Evolutionary conservation across 768 basidiomycete species (phyloP), one percentile per base, ranked within the genome.

Genomic region (Termitomyces sp.): DNA sequence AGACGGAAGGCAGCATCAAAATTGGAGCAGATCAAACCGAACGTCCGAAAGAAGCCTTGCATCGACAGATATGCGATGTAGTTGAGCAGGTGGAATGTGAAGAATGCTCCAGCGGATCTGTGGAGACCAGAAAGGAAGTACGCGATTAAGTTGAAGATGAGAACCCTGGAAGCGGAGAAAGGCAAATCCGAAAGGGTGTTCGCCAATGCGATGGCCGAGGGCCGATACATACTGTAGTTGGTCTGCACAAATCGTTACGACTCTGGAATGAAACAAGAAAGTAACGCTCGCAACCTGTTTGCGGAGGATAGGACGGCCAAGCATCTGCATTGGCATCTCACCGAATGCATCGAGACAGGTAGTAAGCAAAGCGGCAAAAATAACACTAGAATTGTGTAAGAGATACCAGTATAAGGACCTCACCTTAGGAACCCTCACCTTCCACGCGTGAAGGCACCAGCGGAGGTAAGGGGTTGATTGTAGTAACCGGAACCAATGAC

Each of bases 381-480:
- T 80, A 31, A 93, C 83, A 70, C 77, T 75, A 50, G 3, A 35
- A 33, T 31, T 21, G 30, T 17, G 15, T 14, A 23, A 23, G 48
- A 44, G 28, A 43, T 31, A 2, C 38, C 19, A 28, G 1, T 14
- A 41, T 4, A 3, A 19, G 31, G 7, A 6, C 35, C 35, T 12
- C 35, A 28, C 17, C 8, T 35, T 14, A 42, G 23, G 2, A 3
- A 12, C 38, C 56, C 69, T 45, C 56, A 75, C 75, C 89, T 79
- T 46, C 91, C 91, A 60, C 93, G 83, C 26, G 92, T 93, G 72
- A 97, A 97, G 0, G 87, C 90, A 33, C 94, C 94, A 42, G 80
- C 78, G 6, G 93, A 82, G 0, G 87, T 86, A 14, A 78, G 64
- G 1, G 91, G 89, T 49, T 88, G 78, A 48, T 87, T 82, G 64